Base-by-base conservation (phyloP, 768 basidiomycete genomes). In the Tulasnella sp. region DNA sequence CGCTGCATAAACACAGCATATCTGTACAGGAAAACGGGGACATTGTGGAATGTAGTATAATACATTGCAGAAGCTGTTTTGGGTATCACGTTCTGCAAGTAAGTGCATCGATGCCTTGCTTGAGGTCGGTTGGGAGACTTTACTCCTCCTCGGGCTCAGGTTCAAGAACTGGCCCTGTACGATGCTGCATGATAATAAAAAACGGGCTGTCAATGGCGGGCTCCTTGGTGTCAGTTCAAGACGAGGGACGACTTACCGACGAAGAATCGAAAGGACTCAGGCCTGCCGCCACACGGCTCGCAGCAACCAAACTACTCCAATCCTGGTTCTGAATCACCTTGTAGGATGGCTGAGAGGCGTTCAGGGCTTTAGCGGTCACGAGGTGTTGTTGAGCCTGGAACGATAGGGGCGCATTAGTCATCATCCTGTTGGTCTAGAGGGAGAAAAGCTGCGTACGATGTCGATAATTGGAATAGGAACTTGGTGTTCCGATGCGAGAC, bases 301-400 rank as follows among this genome's bases (percentile, higher is more conserved):
- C 94, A 4, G 92, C 93, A 39, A 97, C 89, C 58, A 96, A 84
- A 0, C 91, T 90, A 80, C 92, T 93, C 94, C 95, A 97, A 83
- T 97, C 96, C 27, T 96, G 85, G 4, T 88, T 85, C 10, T 91
- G 90, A 83, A 89, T 89, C 14, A 76, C 82, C 34, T 86, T 85
- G 48, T 87, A 85, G 31, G 88, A 87, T 21, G 90, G 89, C 6
- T 86, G 85, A 36, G 84, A 84, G 76, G 86, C 84, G 77, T 87
- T 87, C 38, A 94, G 85, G 0, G 94, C 92, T 44, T 93, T 89
- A 8, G 94, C 91, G 7, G 93, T 92, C 81, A 97, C 86, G 83
- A 97, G 87, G 82, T 94, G 92, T 82, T 92, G 91, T 83, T 93
- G 91, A 6, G 94, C 93, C 80, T 81, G 52, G 2, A 42, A 21